These are phyloP conservation scores for Albifimbria verrucaria DNA, from an alignment of 2,329 filamentous ascomycete genomes.

Conservation along the genomic window DNA sequence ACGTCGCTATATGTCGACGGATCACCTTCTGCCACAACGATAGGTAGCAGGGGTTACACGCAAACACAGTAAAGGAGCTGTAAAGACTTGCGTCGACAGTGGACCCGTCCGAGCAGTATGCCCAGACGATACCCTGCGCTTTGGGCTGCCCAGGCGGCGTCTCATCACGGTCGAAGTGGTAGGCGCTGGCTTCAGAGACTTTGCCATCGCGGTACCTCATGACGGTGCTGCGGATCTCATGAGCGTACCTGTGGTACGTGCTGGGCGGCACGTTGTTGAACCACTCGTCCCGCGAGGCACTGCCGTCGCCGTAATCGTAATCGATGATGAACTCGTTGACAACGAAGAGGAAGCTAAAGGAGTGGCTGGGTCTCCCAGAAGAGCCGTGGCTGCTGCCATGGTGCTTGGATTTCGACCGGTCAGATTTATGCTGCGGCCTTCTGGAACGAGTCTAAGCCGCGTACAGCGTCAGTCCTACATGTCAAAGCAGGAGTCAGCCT, in stretches of 20 bases:
- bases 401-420: neutral
- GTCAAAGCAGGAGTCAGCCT: neutral
- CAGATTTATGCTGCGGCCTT: neutral
- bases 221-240: slow-evolving; percentile 26
- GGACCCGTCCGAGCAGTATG: neutral
- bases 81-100: slow-evolving; percentile 11
- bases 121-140: slow-evolving; percentile 1
- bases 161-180: slow-evolving; percentile 8
- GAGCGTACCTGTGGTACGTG: slow-evolving; percentile 14
- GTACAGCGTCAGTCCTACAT: too few relatives aligned
- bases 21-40: slow-evolving; percentile 24
- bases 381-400: neutral
- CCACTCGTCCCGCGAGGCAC: slow-evolving; percentile 16
- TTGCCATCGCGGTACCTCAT: slow-evolving; percentile 32
- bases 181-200: slow-evolving; percentile 18
- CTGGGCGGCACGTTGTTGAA: slow-evolving; percentile 29
- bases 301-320: slow-evolving; percentile 3
- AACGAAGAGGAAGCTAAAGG: slow-evolving; percentile 34
- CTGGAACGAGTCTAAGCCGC: neutral
- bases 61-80: slow-evolving; percentile 27
- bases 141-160: neutral
- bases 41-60: slow-evolving; percentile 34
- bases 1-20: slow-evolving; percentile 5
- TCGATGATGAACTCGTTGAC: slow-evolving; percentile 30
- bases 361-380: neutral